Evolutionary conservation across 1,139 yeast genomes (phyloP).

Genomic region (Suhomyces yuchorum): DNA sequence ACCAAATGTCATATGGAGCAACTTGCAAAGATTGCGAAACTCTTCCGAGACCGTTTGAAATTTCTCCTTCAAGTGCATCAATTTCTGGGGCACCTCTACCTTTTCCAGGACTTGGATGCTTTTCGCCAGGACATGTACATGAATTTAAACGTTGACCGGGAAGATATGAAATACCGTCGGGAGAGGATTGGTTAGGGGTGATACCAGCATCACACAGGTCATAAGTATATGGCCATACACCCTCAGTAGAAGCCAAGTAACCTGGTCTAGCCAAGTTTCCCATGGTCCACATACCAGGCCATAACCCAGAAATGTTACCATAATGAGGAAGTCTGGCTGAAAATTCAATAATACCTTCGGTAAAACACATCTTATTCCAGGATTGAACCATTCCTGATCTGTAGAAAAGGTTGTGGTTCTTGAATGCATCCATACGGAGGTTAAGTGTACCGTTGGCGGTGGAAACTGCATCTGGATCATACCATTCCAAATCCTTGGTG

Average conservation of each 20-base stretch:
- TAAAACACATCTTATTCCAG: slow-evolving; percentile 34
- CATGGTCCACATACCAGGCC: slow-evolving; percentile 39
- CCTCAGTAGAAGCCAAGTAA: slow-evolving; percentile 29
- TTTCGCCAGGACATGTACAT: slow-evolving; percentile 30
- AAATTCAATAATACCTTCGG: slow-evolving; percentile 29
- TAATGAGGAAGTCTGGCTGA: slow-evolving; percentile 31
- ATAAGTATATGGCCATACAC: slow-evolving; percentile 36
- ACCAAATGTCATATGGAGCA: slow-evolving; percentile 37
- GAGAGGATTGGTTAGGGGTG: slow-evolving; percentile 34
- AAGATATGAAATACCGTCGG: slow-evolving; percentile 34
- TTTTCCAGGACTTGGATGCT: slow-evolving; percentile 31
- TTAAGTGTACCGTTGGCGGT: slow-evolving; percentile 31
- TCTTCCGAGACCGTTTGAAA: slow-evolving; percentile 22
- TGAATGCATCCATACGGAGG: slow-evolving; percentile 31
- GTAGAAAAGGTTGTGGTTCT: slow-evolving; percentile 31
- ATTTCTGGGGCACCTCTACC: slow-evolving; percentile 37
- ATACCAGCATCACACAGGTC: slow-evolving; percentile 36
- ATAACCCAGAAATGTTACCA: slow-evolving; percentile 31
- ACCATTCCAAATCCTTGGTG: slow-evolving; percentile 36
- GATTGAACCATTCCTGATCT: slow-evolving; percentile 35
- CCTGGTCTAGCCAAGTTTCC: slow-evolving; percentile 36
- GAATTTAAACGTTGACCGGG: slow-evolving; percentile 31
- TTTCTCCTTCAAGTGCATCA: slow-evolving; percentile 31
- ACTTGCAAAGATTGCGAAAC: slow-evolving; percentile 34
- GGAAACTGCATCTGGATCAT: slow-evolving; percentile 35